Evolutionary conservation across 768 basidiomycete genomes (phyloP).

Genomic region (Collybiopsis confluens): DNA sequence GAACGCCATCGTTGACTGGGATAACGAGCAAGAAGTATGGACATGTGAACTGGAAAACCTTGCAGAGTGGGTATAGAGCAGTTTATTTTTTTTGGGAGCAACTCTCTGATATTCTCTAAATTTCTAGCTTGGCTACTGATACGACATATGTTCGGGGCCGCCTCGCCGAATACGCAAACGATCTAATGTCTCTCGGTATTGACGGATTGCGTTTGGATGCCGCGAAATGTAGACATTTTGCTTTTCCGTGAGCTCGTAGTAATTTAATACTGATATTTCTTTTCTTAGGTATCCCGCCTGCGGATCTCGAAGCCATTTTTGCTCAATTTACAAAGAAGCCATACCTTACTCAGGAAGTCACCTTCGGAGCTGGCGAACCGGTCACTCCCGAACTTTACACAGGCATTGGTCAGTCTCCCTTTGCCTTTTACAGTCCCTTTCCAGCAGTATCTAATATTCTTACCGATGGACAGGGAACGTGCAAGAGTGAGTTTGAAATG

Average conservation of each 20-base stretch:
- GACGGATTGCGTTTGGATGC: constrained; percentile 64
- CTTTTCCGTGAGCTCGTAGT: constrained; percentile 10
- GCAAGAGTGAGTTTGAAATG: constrained; percentile 48
- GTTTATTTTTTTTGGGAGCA: neutral
- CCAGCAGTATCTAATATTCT: too few species aligned
- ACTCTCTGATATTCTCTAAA: neutral
- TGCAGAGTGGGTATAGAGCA: constrained; percentile 1
- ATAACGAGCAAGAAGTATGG: constrained; percentile 50
- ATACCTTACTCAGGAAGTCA: constrained; percentile 65
- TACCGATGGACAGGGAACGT: constrained; percentile 42
- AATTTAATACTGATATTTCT: too few species aligned
- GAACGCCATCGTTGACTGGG: constrained; percentile 54
- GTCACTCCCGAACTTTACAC: constrained; percentile 55
- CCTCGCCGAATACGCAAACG: constrained; percentile 55
- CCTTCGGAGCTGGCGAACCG: constrained; percentile 48
- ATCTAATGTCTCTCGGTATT: constrained; percentile 56
- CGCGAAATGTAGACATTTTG: constrained; percentile 60
- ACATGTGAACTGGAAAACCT: constrained; percentile 43
- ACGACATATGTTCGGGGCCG: constrained; percentile 53
- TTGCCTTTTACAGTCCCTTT: neutral
- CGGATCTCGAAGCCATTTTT: constrained; percentile 52
- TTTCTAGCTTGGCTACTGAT: constrained; percentile 52
- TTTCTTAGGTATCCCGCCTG: constrained; percentile 47
- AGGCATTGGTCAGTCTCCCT: constrained; percentile 34
- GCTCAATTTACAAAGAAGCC: constrained; percentile 34